Evolutionary conservation across 352 stramenopile species (phyloP), one percentile per base, ranked within the genome.

Genomic region (Phytophthora fragariae): DNA sequence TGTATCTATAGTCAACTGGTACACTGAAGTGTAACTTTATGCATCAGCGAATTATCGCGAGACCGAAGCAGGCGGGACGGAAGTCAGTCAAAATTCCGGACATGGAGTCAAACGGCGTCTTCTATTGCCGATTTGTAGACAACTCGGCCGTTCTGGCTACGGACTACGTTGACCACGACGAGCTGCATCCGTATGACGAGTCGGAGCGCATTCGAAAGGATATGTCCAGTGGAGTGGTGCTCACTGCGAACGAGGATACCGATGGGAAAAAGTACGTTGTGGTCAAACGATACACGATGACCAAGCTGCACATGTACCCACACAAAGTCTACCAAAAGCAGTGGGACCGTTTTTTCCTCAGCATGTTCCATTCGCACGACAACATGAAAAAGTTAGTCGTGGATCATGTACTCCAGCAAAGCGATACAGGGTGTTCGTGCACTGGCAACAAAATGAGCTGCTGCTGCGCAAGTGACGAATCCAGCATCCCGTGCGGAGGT

Each of bases 301-400:
- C 83, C 33, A 92, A 92, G 70, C 86, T 90, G 57, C 85, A 92
- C 85, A 88, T 92, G 83, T 84, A 82, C 57, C 83, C 85, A 57
- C 85, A 91, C 76, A 88, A 90, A 41, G 65, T 91, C 37, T 68
- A 77, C 14, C 75, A 90, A 35, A 80, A 86, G 59, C 66, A 85
- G 31, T 79, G 84, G 24, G 75, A 84, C 57, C 79, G 78, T 2
- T 75, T 92, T 54, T 90, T 91, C 44, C 75, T 79, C 29, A 85
- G 78, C 57, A 83, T 91, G 74, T 83, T 83, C 17, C 77, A 80
- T 57, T 82, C 79, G 41, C 77, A 86, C 65, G 77, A 90, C 54
- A 89, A 81, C 59, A 84, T 92, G 79, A 86, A 84, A 49, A 82
- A 68, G 17, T 68, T 90, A 35, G 81, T 88, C 24, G 75, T 89